Evolutionary conservation across 1,139 yeast genomes (phyloP).

Genomic region (Yamadazyma dendronema): DNA sequence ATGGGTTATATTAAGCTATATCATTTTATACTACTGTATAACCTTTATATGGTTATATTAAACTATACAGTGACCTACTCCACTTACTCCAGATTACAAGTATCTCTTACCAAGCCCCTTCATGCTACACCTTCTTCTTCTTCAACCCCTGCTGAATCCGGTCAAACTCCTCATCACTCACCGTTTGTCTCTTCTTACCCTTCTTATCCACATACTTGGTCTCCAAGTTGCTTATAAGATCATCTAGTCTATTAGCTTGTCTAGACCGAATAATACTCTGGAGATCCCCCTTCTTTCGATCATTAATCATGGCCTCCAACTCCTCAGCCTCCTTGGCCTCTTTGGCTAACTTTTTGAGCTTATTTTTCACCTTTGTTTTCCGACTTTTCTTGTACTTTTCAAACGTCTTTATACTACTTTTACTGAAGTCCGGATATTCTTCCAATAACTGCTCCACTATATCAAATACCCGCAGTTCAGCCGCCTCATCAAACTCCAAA

Average conservation of each 20-base stretch:
- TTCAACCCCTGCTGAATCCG: conserved; percentile 27
- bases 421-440: conserved; percentile 50
- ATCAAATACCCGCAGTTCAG: conserved; percentile 57
- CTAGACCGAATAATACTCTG: conserved; percentile 50
- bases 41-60: no score
- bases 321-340: conserved; percentile 73
- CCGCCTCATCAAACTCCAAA: conserved; percentile 59
- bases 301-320: conserved; percentile 50
- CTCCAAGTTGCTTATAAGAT: conserved; percentile 51
- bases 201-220: conserved; percentile 48
- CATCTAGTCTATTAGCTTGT: conserved; percentile 43
- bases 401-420: conserved; percentile 50
- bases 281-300: conserved; percentile 42
- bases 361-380: conserved; percentile 43
- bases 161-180: conserved; percentile 34
- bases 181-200: conserved; percentile 34
- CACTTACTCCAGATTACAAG: no score
- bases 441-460: conserved; percentile 55
- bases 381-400: conserved; percentile 51
- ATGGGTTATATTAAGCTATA: no score
- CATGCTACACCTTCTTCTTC: conserved; percentile 12
- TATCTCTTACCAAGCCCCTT: no score
- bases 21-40: no score
- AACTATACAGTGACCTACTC: no score
- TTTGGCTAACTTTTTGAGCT: conserved; percentile 45